Conservation (phyloP, 176 grass and related monocot genomes). For the Hyparrhenia diplandra region DNA sequence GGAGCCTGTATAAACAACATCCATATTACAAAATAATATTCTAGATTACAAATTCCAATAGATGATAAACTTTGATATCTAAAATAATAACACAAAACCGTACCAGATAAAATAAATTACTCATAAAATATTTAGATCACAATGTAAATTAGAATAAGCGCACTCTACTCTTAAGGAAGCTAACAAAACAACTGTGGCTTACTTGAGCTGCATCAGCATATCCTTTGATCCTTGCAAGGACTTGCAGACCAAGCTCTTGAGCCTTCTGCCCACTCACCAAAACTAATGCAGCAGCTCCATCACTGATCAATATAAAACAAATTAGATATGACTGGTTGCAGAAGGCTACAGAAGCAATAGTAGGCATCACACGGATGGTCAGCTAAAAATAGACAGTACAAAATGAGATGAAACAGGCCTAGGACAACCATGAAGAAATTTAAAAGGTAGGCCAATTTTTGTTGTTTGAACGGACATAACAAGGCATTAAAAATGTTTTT, state of each 20-base stretch:
- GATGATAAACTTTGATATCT: background rate
- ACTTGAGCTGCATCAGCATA: slow-evolving; percentile 93
- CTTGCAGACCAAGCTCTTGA: slow-evolving; percentile 68
- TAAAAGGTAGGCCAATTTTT: background rate
- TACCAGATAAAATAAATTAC: background rate
- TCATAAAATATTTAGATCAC: background rate
- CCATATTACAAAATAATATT: background rate
- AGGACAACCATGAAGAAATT: background rate
- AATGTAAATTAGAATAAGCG: background rate
- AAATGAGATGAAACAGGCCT: background rate
- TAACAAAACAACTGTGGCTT: background rate
- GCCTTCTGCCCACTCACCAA: slow-evolving; percentile 81
- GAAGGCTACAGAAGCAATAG: background rate
- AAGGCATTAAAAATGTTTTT: too few relatives aligned
- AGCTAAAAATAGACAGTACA: background rate
- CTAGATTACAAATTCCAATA: background rate
- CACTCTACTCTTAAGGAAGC: background rate
- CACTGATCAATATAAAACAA: slow-evolving; percentile 40
- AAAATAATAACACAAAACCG: background rate
- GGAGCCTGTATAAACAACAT: slow-evolving; percentile 58
- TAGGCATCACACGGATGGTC: background rate
- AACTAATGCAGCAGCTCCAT: slow-evolving; percentile 71
- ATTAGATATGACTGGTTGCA: background rate
- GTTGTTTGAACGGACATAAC: too few relatives aligned
- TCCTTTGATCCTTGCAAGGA: slow-evolving; percentile 79